Conservation (phyloP, 352 stramenopile genomes). For the Elongisporangium prolatum region DNA sequence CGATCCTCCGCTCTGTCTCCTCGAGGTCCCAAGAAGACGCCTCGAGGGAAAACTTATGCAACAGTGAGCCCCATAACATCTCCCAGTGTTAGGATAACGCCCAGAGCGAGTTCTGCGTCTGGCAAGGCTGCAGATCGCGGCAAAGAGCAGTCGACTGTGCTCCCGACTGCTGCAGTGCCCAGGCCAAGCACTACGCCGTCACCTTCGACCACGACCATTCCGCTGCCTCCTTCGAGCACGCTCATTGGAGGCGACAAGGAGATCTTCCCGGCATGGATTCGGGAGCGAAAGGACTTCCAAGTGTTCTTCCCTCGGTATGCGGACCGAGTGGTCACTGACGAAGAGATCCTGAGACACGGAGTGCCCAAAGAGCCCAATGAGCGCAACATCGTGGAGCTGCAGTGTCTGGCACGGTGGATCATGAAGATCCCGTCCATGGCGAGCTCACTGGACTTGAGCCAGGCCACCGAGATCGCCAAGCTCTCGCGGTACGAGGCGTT, state of each 20-base stretch:
- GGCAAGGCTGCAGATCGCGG: slow-evolving; percentile 15
- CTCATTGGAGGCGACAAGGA: slow-evolving; percentile 19
- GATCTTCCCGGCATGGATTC: slow-evolving; percentile 55
- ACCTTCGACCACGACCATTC: background rate
- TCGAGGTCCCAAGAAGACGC: slow-evolving; percentile 7
- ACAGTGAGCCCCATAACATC: slow-evolving; percentile 5
- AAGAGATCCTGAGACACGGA: slow-evolving; percentile 61
- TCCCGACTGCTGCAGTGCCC: slow-evolving; percentile 2
- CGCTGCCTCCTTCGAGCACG: background rate
- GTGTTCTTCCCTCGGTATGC: slow-evolving; percentile 65
- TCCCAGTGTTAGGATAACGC: background rate
- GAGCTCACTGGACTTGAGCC: slow-evolving; percentile 56
- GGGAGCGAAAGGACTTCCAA: slow-evolving; percentile 76
- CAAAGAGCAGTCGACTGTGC: slow-evolving; percentile 3
- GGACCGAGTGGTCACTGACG: slow-evolving; percentile 54
- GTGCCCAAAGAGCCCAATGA: slow-evolving; percentile 55
- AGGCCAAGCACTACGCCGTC: slow-evolving; percentile 2
- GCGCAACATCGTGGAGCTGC: slow-evolving; percentile 67
- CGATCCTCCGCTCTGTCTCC: slow-evolving; percentile 19
- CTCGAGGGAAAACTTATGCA: slow-evolving; percentile 3
- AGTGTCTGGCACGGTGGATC: slow-evolving; percentile 70
- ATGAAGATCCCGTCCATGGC: slow-evolving; percentile 72
- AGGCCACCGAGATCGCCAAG: slow-evolving; percentile 70
- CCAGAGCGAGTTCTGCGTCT: slow-evolving; percentile 9
- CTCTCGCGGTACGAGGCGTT: slow-evolving; percentile 49